Evolutionary conservation across 768 basidiomycete genomes (phyloP).

Genomic region (Leccinum subgranulosum): DNA sequence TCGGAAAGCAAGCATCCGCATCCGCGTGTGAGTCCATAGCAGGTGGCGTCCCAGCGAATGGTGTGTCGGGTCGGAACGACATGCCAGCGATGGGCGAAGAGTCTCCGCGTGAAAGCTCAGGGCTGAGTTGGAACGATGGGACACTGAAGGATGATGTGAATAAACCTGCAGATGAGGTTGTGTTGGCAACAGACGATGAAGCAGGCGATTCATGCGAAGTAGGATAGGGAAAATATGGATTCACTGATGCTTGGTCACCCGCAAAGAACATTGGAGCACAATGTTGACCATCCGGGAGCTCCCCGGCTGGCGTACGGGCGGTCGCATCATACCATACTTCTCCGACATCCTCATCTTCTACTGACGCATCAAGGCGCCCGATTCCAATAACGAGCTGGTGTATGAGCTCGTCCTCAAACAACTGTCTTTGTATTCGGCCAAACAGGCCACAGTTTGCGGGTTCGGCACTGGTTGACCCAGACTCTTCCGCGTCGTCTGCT

Average conservation of each 20-base stretch:
- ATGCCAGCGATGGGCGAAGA: conserved; percentile 11
- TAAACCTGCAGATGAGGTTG: conserved; percentile 16
- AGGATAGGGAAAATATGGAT: conserved; percentile 54
- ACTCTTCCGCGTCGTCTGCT: conserved; percentile 46
- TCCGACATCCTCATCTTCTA: conserved; percentile 35
- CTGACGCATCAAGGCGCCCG: conserved; percentile 58
- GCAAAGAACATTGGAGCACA: conserved; percentile 7
- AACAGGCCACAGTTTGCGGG: conserved; percentile 44
- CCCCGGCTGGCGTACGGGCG: conserved; percentile 30
- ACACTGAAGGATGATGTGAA: conserved; percentile 10
- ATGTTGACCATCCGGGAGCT: conserved; percentile 20
- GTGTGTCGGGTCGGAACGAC: conserved; percentile 16
- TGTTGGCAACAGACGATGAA: conserved; percentile 17
- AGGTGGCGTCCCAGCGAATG: conserved; percentile 5
- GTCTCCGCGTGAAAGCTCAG: conserved; percentile 15
- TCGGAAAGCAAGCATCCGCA: conserved; percentile 7
- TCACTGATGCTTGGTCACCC: conserved; percentile 25
- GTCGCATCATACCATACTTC: conserved; percentile 33
- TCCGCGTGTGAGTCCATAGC: conserved; percentile 4
- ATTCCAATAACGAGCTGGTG: conserved; percentile 89
- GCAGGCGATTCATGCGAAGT: conserved; percentile 29
- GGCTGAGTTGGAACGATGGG: conserved; percentile 15
- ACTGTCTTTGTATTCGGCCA: conserved; percentile 48
- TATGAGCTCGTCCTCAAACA: conserved; percentile 80
- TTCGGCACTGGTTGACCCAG: conserved; percentile 33